Evolutionary conservation across 805 yeast genomes (phyloP).

Genomic region (Candida morakotiae): DNA sequence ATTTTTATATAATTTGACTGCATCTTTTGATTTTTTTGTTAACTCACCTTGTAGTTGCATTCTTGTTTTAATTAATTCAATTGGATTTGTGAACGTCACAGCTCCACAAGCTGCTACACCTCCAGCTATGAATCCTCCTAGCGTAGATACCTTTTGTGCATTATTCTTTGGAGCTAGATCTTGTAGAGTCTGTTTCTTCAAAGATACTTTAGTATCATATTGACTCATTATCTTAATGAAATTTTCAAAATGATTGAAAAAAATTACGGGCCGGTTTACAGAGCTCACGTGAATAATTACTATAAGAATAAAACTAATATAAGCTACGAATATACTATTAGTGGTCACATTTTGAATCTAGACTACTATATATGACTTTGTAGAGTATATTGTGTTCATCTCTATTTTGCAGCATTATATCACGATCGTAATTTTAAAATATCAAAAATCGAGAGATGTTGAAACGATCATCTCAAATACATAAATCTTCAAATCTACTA

Average conservation of each 20-base stretch:
- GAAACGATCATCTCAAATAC: background rate
- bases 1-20: slow-evolving; percentile 62
- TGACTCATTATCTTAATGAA: background rate
- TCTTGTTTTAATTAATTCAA: slow-evolving; percentile 90
- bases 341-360: background rate
- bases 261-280: slow-evolving; percentile 1
- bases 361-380: too few species aligned
- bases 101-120: slow-evolving; percentile 97
- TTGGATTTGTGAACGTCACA: slow-evolving; percentile 93
- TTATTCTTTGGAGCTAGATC: slow-evolving; percentile 1
- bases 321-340: too few species aligned
- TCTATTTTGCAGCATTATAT: too few species aligned
- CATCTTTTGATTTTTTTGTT: slow-evolving; percentile 45
- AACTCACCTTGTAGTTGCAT: slow-evolving; percentile 97
- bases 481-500: background rate
- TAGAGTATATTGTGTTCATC: too few species aligned
- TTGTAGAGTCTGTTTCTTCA: background rate
- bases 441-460: background rate
- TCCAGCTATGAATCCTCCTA: slow-evolving; percentile 86
- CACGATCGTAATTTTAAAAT: too few species aligned
- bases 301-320: background rate
- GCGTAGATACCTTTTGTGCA: slow-evolving; percentile 58
- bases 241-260: background rate
- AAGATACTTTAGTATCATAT: background rate
- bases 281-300: background rate